Evolutionary conservation across 1,284 basidiomycete genomes (phyloP).

Genomic region (Rhodotorula glutinis): DNA sequence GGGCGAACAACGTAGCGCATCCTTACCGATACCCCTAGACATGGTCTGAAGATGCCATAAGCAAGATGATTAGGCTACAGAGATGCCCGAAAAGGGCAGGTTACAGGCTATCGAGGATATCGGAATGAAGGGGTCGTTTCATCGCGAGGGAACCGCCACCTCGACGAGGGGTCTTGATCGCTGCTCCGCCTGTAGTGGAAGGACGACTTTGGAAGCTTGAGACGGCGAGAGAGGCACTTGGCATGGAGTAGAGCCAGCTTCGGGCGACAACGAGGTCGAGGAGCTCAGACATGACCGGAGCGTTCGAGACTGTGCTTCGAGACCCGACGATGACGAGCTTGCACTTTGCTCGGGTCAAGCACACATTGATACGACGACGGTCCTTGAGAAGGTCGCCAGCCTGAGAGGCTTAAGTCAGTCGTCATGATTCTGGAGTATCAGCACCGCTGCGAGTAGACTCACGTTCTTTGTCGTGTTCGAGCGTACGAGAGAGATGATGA

Average conservation of each 20-base stretch:
- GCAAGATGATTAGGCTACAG: not conserved
- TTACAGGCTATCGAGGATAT: slow-evolving; percentile 13
- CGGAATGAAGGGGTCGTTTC: slow-evolving; percentile 2
- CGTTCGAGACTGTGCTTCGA: slow-evolving; percentile 62
- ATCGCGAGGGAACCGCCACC: slow-evolving; percentile 13
- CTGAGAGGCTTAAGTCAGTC: slow-evolving; percentile 49
- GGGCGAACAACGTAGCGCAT: too few relatives aligned
- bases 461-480: slow-evolving; percentile 74
- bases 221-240: not conserved
- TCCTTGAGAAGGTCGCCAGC: slow-evolving; percentile 89
- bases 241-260: slow-evolving; percentile 65
- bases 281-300: slow-evolving; percentile 52
- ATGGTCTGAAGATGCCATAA: too few relatives aligned
- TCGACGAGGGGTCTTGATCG: not conserved
- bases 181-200: not conserved
- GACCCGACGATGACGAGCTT: slow-evolving; percentile 90
- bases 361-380: slow-evolving; percentile 93
- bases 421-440: not conserved
- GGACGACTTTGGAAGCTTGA: not conserved
- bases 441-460: slow-evolving; percentile 44
- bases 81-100: not conserved
- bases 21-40: too few relatives aligned
- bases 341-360: slow-evolving; percentile 84
- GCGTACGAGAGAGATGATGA: slow-evolving; percentile 87
- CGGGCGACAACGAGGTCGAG: slow-evolving; percentile 62